Base-by-base conservation (phyloP, 2,329 filamentous ascomycete genomes). In the Epichloe typhina region DNA sequence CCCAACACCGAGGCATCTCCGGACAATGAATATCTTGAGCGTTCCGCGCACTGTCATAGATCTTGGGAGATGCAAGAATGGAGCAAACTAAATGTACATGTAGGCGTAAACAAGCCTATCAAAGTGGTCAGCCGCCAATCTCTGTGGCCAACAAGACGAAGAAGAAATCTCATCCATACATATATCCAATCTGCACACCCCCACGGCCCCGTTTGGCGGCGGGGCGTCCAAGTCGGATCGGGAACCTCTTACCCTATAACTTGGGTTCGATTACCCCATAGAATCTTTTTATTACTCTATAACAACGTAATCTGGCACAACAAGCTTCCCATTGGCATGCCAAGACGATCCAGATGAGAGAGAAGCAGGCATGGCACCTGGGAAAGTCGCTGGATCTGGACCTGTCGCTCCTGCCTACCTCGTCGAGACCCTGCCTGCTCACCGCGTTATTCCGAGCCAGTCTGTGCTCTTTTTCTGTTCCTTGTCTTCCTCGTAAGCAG, bases 201-300 rank as follows among this genome's bases (percentile, higher is more conserved):
- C 23, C 23, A 26, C 6, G 35, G 9, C 33, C 46, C 31, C 44
- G 31, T 23, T 46, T 23, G 31, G 35, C 33, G 36, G 51, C 37
- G 45, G 48, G 47, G 41, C 13, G 17, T 40, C 31, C 21, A 47
- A 33, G 44, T 35, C 46, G 19, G 19, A 46, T 52, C 47, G 47
- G 49, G 49, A 44, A 49, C 39, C 36, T 54, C 46, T 57, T 58
- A 55, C 54, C 52, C 53, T 54, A 53, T 55, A 50, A 46, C 33
- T 55, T 52, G 53, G 46, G 26, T 49, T 33, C 13, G 38, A 47
- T 56, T 54, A 55, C 52, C 54, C 54, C 49, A 57, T 53, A 54
- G 51, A 53, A 50, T 52, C 49, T 48, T 42, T 23, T 50, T 55
- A 54, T 62, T 62, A 62, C 60, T 58, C 58, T 61, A 61, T 58